These are phyloP conservation scores for Dictyostelium firmibasis DNA, from an alignment of 78 protist species.

Conservation along the genomic window DNA sequence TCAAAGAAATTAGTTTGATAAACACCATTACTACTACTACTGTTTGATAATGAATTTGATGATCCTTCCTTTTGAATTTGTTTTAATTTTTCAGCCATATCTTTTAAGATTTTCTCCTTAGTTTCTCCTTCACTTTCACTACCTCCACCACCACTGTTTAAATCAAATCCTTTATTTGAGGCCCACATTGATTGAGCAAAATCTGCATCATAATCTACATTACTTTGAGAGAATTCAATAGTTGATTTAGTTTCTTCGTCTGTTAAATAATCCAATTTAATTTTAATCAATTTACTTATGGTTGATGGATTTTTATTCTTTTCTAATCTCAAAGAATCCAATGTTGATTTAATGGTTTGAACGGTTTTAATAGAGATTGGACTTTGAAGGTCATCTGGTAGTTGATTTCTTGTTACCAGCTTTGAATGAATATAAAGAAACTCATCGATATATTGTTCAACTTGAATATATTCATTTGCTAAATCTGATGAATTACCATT, in stretches of 20 bases:
- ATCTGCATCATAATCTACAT: slow-evolving; percentile 67
- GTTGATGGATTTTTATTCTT: not conserved
- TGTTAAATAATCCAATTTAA: slow-evolving; percentile 62
- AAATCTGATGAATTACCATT: not conserved
- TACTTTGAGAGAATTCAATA: not conserved
- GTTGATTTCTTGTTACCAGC: not conserved
- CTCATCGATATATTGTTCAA: not conserved
- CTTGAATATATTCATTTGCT: not conserved
- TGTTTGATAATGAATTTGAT: not conserved
- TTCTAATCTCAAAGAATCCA: slow-evolving; percentile 13
- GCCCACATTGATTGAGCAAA: slow-evolving; percentile 68
- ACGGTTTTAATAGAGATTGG: not conserved
- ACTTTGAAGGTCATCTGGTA: not conserved
- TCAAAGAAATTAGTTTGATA: not conserved
- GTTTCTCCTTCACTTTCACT: not conserved
- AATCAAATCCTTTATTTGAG: not conserved
- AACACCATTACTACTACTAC: not conserved
- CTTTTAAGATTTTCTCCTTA: not conserved
- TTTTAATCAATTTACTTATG: not conserved
- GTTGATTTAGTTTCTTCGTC: slow-evolving; percentile 40
- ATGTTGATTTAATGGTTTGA: not conserved
- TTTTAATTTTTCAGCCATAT: not conserved
- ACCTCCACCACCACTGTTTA: not conserved
- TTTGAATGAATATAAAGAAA: not conserved
- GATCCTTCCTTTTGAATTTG: not conserved